Evolutionary conservation across 805 yeast genomes (phyloP).

Genomic region (Nakazawaea wyomingensis): DNA sequence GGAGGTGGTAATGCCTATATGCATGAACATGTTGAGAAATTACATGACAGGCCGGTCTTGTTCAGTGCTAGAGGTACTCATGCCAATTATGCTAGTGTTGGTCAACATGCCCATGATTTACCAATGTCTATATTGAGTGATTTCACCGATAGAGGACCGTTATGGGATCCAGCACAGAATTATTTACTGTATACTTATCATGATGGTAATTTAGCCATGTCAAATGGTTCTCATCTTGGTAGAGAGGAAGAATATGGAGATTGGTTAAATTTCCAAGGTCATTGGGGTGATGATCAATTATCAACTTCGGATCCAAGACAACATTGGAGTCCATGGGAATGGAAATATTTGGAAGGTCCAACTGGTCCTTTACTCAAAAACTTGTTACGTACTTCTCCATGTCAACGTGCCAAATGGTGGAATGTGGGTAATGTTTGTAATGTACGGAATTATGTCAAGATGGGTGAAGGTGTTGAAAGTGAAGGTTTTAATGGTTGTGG

Average conservation of each 20-base stretch:
- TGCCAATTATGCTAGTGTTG: slow-evolving; percentile 94
- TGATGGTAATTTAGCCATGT: slow-evolving; percentile 45
- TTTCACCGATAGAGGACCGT: slow-evolving; percentile 90
- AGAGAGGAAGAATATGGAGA: slow-evolving; percentile 53
- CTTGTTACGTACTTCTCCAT: slow-evolving; percentile 60
- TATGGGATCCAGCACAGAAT: slow-evolving; percentile 91
- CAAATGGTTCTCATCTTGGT: slow-evolving; percentile 41
- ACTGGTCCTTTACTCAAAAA: slow-evolving; percentile 83
- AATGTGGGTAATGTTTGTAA: slow-evolving; percentile 81
- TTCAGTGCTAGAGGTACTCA: slow-evolving; percentile 95
- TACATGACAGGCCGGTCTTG: slow-evolving; percentile 62
- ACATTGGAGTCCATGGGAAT: slow-evolving; percentile 80
- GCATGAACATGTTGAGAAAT: slow-evolving; percentile 70
- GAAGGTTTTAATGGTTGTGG: slow-evolving; percentile 84
- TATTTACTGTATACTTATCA: slow-evolving; percentile 78
- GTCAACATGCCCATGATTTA: slow-evolving; percentile 92
- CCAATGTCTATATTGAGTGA: slow-evolving; percentile 90
- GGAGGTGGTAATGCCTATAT: slow-evolving; percentile 93
- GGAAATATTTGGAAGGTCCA: slow-evolving; percentile 91
- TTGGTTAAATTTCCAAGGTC: slow-evolving; percentile 80
- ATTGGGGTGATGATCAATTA: slow-evolving; percentile 86
- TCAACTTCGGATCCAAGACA: slow-evolving; percentile 71
- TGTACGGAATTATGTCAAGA: slow-evolving; percentile 62
- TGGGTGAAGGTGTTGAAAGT: slow-evolving; percentile 85
- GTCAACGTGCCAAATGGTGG: slow-evolving; percentile 92